Conservation (phyloP, 257 asterid genomes). For the Solanum pimpinellifolium region DNA sequence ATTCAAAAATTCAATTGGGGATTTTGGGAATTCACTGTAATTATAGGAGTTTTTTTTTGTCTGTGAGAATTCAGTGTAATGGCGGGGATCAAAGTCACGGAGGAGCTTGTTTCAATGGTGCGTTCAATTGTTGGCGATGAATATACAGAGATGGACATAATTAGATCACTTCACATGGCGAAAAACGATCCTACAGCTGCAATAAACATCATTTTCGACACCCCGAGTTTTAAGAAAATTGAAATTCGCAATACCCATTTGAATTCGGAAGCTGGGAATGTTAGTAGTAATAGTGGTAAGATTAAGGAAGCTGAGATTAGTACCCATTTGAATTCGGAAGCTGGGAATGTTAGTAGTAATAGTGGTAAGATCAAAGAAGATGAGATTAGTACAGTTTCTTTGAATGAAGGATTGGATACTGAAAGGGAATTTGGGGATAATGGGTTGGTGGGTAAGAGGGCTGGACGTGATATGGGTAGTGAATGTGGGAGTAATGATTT, state of each 20-base stretch:
- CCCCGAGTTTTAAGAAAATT: slow-evolving; percentile 43
- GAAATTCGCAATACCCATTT: slow-evolving; percentile 14
- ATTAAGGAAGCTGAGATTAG: neutral
- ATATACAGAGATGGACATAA: slow-evolving; percentile 68
- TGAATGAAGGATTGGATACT: slow-evolving; percentile 2
- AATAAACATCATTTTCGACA: slow-evolving; percentile 71
- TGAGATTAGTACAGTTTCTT: neutral
- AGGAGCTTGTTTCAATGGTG: slow-evolving; percentile 59
- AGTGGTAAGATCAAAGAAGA: neutral
- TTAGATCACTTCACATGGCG: slow-evolving; percentile 95
- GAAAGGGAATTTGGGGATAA: slow-evolving; percentile 5
- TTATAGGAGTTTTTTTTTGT: neutral
- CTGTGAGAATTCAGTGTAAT: slow-evolving; percentile 3
- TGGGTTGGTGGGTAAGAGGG: slow-evolving; percentile 12
- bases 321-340: slow-evolving; percentile 6
- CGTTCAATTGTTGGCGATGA: slow-evolving; percentile 74
- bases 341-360: neutral
- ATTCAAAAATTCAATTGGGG: neutral
- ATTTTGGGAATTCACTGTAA: neutral
- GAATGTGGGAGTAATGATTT: slow-evolving; percentile 35
- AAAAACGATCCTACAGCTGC: slow-evolving; percentile 87
- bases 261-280: slow-evolving; percentile 10
- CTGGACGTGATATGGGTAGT: slow-evolving; percentile 11
- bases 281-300: neutral
- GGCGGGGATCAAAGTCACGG: slow-evolving; percentile 52